Evolutionary conservation across 768 basidiomycete species (phyloP).

Genomic region (Macrocybe gigantea): DNA sequence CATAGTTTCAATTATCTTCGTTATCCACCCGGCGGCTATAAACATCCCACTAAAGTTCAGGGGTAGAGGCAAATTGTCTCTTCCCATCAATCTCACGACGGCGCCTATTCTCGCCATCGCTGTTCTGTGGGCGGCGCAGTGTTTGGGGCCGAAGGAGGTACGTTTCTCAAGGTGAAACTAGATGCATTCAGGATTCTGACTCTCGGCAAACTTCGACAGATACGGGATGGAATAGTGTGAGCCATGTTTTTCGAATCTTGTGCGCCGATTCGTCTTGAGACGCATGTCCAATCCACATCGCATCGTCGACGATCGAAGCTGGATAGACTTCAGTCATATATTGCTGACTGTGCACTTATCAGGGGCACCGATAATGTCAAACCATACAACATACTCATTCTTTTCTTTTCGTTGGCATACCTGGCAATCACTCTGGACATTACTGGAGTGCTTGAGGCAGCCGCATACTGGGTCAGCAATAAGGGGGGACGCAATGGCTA

Average conservation of each 20-base stretch:
- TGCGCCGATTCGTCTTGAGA: not conserved
- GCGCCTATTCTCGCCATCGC: constrained; percentile 49
- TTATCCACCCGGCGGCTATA: constrained; percentile 41
- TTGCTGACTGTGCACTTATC: not conserved
- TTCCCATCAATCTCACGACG: constrained; percentile 45
- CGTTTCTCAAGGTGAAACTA: not conserved
- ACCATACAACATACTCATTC: constrained; percentile 89
- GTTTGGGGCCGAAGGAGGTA: constrained; percentile 33
- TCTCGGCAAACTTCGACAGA: constrained; percentile 16
- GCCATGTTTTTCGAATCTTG: constrained; percentile 14
- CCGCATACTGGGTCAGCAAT: constrained; percentile 87
- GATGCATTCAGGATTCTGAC: not conserved
- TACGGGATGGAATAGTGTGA: constrained; percentile 72
- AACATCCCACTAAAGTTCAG: constrained; percentile 21
- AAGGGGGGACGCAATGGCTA: constrained; percentile 70
- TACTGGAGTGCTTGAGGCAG: constrained; percentile 72
- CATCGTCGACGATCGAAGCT: constrained; percentile 9
- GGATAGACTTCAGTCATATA: constrained; percentile 1
- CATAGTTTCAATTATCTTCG: constrained; percentile 46
- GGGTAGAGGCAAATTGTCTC: constrained; percentile 16
- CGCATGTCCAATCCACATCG: not conserved
- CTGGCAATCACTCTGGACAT: constrained; percentile 89
- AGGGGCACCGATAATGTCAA: constrained; percentile 56
- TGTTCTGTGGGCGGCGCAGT: constrained; percentile 51
- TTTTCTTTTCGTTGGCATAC: constrained; percentile 91